phyloP scores from a whole-genome alignment of 352 stramenopile species.

The Globisporangium nodosum region DNA sequence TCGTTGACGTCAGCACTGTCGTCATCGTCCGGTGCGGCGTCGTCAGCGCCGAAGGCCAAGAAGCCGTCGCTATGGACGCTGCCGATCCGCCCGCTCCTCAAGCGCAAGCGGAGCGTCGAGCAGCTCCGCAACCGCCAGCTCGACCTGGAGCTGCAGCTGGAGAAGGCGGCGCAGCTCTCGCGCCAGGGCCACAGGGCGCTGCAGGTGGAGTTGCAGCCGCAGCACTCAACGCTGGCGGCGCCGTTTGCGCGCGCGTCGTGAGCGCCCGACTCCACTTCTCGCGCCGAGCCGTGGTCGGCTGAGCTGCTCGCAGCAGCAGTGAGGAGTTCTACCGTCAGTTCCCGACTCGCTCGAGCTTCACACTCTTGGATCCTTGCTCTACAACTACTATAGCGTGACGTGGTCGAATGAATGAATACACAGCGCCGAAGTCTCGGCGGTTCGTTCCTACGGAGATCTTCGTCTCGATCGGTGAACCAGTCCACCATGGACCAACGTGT shows the following conservation, averaged over 20 bases:
- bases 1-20: not conserved
- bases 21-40: not conserved
- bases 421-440: too few relatives aligned
- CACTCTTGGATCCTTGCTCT: too few relatives aligned
- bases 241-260: conserved; percentile 13
- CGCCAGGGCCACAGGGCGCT: conserved; percentile 14
- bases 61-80: conserved; percentile 35
- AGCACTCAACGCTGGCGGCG: conserved; percentile 15
- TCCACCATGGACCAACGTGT: too few relatives aligned
- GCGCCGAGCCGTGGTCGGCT: too few relatives aligned
- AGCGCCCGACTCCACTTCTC: not conserved
- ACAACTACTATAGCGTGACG: too few relatives aligned
- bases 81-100: conserved; percentile 40
- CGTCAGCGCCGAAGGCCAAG: conserved; percentile 17
- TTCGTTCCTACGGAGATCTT: too few relatives aligned
- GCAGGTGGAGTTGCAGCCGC: conserved; percentile 34
- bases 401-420: too few relatives aligned
- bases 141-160: conserved; percentile 26
- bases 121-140: conserved; percentile 40
- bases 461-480: too few relatives aligned
- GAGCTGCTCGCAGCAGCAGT: too few relatives aligned
- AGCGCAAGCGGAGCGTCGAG: conserved; percentile 43
- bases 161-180: conserved; percentile 32
- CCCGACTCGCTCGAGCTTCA: too few relatives aligned
- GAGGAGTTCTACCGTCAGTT: too few relatives aligned